These are phyloP conservation scores for Dothidotthia symphoricarpi DNA, from an alignment of 2,329 filamentous ascomycete genomes.

Conservation along the genomic window DNA sequence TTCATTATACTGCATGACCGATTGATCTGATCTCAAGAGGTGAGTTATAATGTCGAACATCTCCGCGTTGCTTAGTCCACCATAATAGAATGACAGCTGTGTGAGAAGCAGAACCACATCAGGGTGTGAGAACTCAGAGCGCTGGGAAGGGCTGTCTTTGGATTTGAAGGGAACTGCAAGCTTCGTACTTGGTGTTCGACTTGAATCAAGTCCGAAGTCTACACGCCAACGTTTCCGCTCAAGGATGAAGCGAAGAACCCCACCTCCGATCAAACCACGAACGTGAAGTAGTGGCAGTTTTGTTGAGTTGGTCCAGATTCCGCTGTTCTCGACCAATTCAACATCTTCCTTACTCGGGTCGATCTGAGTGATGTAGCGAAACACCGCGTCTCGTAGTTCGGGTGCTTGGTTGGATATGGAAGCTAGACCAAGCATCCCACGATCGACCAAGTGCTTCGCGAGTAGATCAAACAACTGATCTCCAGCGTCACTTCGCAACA, in stretches of 20 bases:
- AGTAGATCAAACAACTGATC: slow-evolving; percentile 26
- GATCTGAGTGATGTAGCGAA: slow-evolving; percentile 48
- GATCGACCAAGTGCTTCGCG: slow-evolving; percentile 42
- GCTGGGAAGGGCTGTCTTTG: slow-evolving; percentile 62
- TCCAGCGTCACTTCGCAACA: slow-evolving; percentile 47
- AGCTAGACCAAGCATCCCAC: slow-evolving; percentile 48
- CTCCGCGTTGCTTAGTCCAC: slow-evolving; percentile 54
- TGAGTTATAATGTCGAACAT: slow-evolving; percentile 50
- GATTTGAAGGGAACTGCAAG: slow-evolving; percentile 61
- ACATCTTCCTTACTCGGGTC: slow-evolving; percentile 36
- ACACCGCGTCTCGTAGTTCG: slow-evolving; percentile 34
- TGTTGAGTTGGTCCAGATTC: slow-evolving; percentile 41
- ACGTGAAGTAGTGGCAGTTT: slow-evolving; percentile 49
- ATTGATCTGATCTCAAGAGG: slow-evolving; percentile 54
- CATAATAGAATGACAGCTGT: slow-evolving; percentile 66
- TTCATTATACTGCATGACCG: slow-evolving; percentile 50
- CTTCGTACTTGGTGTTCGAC: slow-evolving; percentile 53
- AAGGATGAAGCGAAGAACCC: slow-evolving; percentile 56
- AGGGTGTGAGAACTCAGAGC: slow-evolving; percentile 67
- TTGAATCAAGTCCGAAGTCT: slow-evolving; percentile 58
- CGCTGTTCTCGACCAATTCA: slow-evolving; percentile 8
- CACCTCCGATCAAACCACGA: slow-evolving; percentile 56
- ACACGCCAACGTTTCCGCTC: slow-evolving; percentile 63
- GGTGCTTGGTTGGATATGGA: slow-evolving; percentile 43
- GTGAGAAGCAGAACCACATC: slow-evolving; percentile 66